phyloP scores from a whole-genome alignment of 768 basidiomycete species.

The Suillus placidus region DNA sequence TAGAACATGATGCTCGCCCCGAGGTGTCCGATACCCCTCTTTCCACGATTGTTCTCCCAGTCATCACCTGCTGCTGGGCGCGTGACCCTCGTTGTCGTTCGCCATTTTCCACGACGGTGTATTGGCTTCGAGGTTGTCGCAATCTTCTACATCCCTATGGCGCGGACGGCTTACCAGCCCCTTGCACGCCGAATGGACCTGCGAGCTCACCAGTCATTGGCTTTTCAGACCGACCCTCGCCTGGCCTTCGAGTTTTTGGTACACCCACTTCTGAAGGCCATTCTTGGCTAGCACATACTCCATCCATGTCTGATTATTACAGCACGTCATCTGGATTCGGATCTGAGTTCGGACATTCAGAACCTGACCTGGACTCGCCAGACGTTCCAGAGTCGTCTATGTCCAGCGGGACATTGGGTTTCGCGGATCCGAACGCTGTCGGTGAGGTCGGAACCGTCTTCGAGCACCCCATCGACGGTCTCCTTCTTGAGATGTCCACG shows the following conservation, averaged over 20 bases:
- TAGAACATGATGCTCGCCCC: conserved; percentile 57
- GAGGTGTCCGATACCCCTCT: conserved; percentile 43
- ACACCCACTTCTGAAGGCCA: conserved; percentile 17
- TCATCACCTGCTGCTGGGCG: conserved; percentile 62
- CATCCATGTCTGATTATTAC: conserved; percentile 1
- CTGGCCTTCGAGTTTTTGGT: background rate
- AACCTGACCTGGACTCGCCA: background rate
- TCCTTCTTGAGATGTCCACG: conserved; percentile 13
- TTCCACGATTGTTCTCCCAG: conserved; percentile 37
- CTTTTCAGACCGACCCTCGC: background rate
- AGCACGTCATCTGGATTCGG: conserved; percentile 2
- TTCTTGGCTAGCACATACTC: conserved; percentile 11
- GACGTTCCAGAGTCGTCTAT: background rate
- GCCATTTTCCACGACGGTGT: conserved; percentile 40
- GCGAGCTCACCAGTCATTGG: background rate
- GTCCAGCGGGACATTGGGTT: background rate
- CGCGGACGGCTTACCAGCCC: background rate
- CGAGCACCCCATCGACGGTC: background rate
- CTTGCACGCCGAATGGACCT: background rate
- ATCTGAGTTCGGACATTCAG: background rate
- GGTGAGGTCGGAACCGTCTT: background rate
- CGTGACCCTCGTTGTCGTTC: conserved; percentile 54
- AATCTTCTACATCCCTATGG: background rate
- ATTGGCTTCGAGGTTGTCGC: background rate
- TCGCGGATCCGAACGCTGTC: background rate